Conservation (phyloP, 73 alveolate genomes). For the Breviolum minutum region DNA sequence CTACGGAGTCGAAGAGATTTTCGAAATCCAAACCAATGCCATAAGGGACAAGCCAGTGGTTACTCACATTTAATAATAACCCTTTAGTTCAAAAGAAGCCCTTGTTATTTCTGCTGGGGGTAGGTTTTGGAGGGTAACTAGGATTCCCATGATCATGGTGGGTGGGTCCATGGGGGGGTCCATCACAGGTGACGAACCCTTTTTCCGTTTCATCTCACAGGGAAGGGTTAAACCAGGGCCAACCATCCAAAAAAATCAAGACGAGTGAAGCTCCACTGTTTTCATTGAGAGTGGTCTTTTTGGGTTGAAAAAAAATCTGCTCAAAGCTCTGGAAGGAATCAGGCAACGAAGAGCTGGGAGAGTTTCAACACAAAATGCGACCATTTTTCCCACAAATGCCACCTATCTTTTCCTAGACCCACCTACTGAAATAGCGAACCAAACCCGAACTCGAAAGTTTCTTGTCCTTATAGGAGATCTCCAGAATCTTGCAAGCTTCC, state of each 20-base stretch:
- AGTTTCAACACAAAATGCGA: too few species aligned
- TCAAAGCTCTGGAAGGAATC: neutral
- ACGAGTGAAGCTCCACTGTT: neutral
- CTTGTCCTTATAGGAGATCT: neutral
- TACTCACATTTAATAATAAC: neutral
- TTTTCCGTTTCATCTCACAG: too few species aligned
- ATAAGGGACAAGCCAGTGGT: neutral
- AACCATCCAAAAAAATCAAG: too few species aligned
- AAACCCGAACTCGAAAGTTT: neutral
- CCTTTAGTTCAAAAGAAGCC: neutral
- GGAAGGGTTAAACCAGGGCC: too few species aligned
- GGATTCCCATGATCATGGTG: neutral
- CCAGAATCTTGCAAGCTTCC: slow-evolving; percentile 19
- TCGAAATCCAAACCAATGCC: neutral
- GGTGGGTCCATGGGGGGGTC: neutral
- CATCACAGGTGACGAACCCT: neutral
- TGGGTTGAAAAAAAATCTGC: neutral
- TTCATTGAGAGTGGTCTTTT: neutral
- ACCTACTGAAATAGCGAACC: neutral
- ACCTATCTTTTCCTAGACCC: too few species aligned
- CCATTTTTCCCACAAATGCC: neutral
- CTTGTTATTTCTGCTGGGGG: neutral
- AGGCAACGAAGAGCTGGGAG: too few species aligned
- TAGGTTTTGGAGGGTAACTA: neutral
- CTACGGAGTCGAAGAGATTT: neutral